phyloP scores from a whole-genome alignment of 1,139 yeast genomes.

The Wickerhamiella infanticola region DNA sequence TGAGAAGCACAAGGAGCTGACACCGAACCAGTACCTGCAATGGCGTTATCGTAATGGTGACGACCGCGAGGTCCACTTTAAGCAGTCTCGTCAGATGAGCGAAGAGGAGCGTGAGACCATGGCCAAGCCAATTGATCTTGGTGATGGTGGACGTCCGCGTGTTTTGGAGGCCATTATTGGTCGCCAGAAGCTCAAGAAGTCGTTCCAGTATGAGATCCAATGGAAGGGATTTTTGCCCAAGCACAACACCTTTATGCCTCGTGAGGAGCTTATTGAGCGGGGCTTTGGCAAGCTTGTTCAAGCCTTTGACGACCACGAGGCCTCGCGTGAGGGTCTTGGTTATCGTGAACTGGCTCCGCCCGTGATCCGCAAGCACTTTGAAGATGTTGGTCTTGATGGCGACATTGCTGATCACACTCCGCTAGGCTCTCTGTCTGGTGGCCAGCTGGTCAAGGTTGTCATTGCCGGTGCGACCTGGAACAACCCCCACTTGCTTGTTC shows the following conservation, averaged over 20 bases:
- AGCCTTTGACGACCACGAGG: slow-evolving; percentile 94
- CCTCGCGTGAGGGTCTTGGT: slow-evolving; percentile 96
- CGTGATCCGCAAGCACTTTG: slow-evolving; percentile 90
- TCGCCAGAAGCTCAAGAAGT: slow-evolving; percentile 88
- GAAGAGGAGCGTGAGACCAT: slow-evolving; percentile 71
- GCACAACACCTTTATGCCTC: slow-evolving; percentile 86
- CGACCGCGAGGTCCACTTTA: slow-evolving; percentile 88
- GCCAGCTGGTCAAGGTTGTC: slow-evolving; percentile 94
- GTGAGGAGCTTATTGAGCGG: slow-evolving; percentile 58
- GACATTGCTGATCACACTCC: slow-evolving; percentile 98
- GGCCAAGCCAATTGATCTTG: slow-evolving; percentile 62
- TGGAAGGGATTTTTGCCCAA: slow-evolving; percentile 91
- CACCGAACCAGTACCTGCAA: slow-evolving; percentile 93
- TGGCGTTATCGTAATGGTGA: slow-evolving; percentile 98
- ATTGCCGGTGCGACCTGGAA: slow-evolving; percentile 99
- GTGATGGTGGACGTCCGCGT: slow-evolving; percentile 83
- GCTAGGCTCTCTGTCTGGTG: slow-evolving; percentile 91
- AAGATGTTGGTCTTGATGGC: slow-evolving; percentile 92
- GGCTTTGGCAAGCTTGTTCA: slow-evolving; percentile 84
- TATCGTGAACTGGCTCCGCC: slow-evolving; percentile 84
- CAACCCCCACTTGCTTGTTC: slow-evolving; percentile 92
- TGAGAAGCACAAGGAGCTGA: slow-evolving; percentile 91
- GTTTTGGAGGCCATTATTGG: slow-evolving; percentile 88
- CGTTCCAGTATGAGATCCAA: slow-evolving; percentile 92
- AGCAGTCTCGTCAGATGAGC: slow-evolving; percentile 80